Percentiles rank a stretch among this genome's conserved stretches.
Conservation (phyloP, 441 rosid species). For the Arabidopsis lyrata region DNA sequence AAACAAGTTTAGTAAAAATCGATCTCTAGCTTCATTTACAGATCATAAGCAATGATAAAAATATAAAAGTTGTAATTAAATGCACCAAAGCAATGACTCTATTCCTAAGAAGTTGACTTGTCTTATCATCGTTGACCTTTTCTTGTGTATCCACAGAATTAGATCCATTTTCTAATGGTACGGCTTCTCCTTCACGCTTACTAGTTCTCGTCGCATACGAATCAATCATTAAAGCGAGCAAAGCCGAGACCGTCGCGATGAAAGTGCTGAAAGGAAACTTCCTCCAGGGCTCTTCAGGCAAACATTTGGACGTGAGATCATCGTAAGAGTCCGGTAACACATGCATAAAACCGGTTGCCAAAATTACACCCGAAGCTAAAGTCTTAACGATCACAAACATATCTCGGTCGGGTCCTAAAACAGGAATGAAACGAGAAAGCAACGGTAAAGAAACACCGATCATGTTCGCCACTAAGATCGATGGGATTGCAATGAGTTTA, state of each 20-base stretch:
- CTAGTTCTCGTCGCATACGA: conserved; percentile 6
- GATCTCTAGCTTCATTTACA: background rate
- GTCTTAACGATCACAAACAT: conserved; percentile 10
- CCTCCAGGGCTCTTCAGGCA: conserved; percentile 22
- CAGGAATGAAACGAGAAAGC: conserved; percentile 4
- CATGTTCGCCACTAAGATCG: conserved; percentile 29
- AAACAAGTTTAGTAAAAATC: background rate
- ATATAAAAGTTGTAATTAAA: background rate
- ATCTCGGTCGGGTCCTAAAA: conserved; percentile 16
- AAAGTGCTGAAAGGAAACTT: conserved; percentile 25
- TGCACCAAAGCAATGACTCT: conserved; percentile 52
- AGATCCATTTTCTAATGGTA: background rate
- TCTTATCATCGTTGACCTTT: background rate
- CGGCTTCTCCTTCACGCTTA: background rate
- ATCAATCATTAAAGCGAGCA: conserved; percentile 13
- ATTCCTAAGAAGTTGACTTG: conserved; percentile 38
- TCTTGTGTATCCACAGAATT: background rate
- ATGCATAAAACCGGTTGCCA: conserved; percentile 38
- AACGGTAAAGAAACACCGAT: conserved; percentile 33
- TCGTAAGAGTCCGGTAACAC: conserved; percentile 22
- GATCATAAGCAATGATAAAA: background rate
- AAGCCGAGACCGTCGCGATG: conserved; percentile 18
- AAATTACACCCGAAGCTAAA: conserved; percentile 29
- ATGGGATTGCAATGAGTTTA: conserved; percentile 10
- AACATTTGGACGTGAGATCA: conserved; percentile 15